Percentiles rank a stretch among this genome's conserved stretches.
These are phyloP conservation scores for Saccharomyces pastorianus DNA, from an alignment of 1,139 yeast genomes.

Conservation along the genomic window DNA sequence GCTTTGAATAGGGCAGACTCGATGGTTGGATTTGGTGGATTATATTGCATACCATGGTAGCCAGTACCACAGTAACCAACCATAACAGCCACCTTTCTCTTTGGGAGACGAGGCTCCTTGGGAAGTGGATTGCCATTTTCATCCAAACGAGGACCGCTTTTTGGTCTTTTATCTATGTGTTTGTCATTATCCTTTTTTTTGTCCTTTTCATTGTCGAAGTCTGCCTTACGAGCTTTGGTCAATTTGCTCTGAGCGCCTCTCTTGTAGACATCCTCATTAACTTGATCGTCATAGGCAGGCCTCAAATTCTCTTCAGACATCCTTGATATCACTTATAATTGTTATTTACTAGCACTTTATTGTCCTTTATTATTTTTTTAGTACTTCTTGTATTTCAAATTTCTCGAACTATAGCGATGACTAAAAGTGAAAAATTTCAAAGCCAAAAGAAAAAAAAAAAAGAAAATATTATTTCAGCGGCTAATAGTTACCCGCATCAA, in stretches of 20 bases:
- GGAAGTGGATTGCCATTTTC: constrained; percentile 54
- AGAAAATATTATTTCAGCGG: constrained; percentile 1
- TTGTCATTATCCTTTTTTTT: constrained; percentile 23
- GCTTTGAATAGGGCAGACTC: constrained; percentile 88
- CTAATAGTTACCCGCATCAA: background rate
- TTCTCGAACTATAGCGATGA: background rate
- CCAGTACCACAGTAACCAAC: constrained; percentile 98
- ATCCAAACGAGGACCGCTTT: constrained; percentile 36
- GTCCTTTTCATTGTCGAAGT: constrained; percentile 31
- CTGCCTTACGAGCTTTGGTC: constrained; percentile 41
- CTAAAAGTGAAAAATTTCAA: background rate
- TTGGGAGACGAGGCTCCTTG: constrained; percentile 34
- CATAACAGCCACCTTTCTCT: constrained; percentile 76
- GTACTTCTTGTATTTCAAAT: background rate
- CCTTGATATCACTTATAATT: background rate
- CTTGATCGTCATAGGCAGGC: constrained; percentile 26
- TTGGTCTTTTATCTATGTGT: constrained; percentile 25
- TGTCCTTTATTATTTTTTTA: background rate
- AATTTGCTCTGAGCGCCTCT: constrained; percentile 41
- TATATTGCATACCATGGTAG: constrained; percentile 94
- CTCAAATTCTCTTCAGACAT: constrained; percentile 18
- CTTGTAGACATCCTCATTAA: constrained; percentile 34
- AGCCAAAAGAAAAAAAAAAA: background rate
- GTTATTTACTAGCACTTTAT: background rate
- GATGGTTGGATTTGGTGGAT: constrained; percentile 84